Base-by-base conservation (phyloP, 352 stramenopile genomes). In the Globisporangium echinulatum region DNA sequence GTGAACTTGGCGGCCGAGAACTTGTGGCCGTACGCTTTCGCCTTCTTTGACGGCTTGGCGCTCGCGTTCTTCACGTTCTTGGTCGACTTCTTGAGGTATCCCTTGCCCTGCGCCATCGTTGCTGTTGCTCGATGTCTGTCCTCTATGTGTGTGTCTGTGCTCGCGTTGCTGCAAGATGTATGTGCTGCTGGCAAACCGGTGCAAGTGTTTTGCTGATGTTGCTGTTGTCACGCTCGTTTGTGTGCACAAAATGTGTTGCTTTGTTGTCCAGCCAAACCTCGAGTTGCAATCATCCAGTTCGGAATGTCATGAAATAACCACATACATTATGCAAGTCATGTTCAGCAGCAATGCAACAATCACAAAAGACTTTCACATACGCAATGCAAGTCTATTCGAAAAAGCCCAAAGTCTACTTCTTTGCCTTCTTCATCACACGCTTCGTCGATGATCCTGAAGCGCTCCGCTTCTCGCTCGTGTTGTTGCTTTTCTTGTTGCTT, bases 1-100 rank as follows among this genome's bases (percentile, higher is more conserved):
- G 80, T 91, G 70, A 89, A 92, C 68, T 94, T 94, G 69, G 80
- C 70, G 5, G 84, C 79, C 62, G 81, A 89, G 52, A 75, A 72
- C 69, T 94, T 94, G 77, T 94, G 79, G 10, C 70, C 79, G 65
- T 92, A 92, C 62, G 75, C 66, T 61, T 77, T 77, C 0, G 50
- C 67, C 69, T 91, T 92, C 72, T 90, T 91, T 15, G 59, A 69
- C 4, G 82, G 85, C 69, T 90, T 91, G 51, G 67, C 71, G 50
- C 62, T 72, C 36, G 68, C 66, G 58, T 92, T 92, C 77, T 90
- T 94, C 42, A 88, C 75, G 62, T 76, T 73, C 71, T 83, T 88
- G 60, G 74, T 75, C 67, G 69, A 61, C 59, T 89, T 90, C 74
- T 90, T 93, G 7, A 94, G 72, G 68, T 91, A 90, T 11, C 71